These are phyloP conservation scores for Dictyostelium capitatum DNA, from an alignment of 78 protist species.

Conservation along the genomic window DNA sequence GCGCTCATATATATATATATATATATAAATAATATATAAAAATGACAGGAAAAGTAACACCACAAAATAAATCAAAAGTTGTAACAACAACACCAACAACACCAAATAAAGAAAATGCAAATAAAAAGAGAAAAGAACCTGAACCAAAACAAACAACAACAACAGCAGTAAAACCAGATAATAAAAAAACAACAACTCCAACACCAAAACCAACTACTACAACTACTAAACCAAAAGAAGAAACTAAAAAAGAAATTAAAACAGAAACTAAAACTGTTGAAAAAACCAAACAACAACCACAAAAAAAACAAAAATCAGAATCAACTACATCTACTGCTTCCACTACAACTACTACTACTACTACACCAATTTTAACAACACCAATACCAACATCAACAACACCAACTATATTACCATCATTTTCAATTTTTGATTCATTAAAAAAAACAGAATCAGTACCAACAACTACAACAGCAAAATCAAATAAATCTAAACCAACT, in stretches of 20 bases:
- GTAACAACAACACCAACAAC: background rate
- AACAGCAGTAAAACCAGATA: background rate
- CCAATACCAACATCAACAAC: background rate
- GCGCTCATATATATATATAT: too few relatives aligned
- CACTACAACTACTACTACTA: background rate
- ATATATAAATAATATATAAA: background rate
- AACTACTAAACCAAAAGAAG: background rate
- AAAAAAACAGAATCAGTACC: background rate
- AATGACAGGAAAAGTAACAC: background rate
- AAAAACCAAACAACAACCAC: background rate
- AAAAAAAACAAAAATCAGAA: background rate
- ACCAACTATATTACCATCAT: background rate
- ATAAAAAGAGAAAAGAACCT: conserved; percentile 14
- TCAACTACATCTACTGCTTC: background rate
- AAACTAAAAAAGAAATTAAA: background rate
- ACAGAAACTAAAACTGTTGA: background rate
- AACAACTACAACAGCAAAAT: background rate
- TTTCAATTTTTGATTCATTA: conserved; percentile 36
- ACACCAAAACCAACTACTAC: background rate
- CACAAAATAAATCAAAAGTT: background rate
- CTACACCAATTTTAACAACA: background rate
- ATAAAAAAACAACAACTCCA: background rate
- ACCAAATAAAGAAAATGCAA: background rate
- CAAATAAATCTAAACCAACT: background rate
- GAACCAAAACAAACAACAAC: background rate